Evolutionary conservation across 805 yeast genomes (phyloP), one percentile per base, ranked within the genome.

Genomic region (Nakazawaea sp.): DNA sequence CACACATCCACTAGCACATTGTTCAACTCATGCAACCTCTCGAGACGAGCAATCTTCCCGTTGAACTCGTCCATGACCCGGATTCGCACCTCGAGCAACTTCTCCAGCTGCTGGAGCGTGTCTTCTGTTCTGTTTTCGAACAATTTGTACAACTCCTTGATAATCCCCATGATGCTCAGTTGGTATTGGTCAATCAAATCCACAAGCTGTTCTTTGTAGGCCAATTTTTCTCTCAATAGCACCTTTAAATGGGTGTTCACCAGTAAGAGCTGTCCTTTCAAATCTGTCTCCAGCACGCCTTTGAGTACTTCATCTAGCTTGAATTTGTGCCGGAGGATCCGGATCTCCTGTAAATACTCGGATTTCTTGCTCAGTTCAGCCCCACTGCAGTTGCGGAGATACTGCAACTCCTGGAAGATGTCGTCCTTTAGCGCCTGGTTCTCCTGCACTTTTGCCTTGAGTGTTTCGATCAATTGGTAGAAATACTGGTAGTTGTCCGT

Each of bases 401-500:
- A 21, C 30, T 36, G 32, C 13, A 31, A 21, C 28, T 39, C 38
- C n/a, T 35, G 23, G 26, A 26, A 34, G 11, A 44, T 28, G 19
- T 33, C 18, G 19, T 21, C 19, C 21, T 42, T 41, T 32, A 44
- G 23, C 11, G 18, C 24, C 17, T 34, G 18, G 26, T 42, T 44
- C 10, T 30, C 27, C 18, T 36, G 19, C 30, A 44, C 23, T 15
- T 23, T 30, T 4, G 8, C 17, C 10, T 15, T 19, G 29, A 44
- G 28, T 7, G 29, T 24, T 10, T 32, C 45, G 8, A 42, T 20
- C 25, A 44, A 33, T 18, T 33, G 28, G 26, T 23, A 29, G 5
- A 44, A 32, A 12, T 32, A 21, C 18, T 21, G 25, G 32, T 38
- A 33, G 29, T 44, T 39, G 25, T 44, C 47, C 8, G 36, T 38